Percentiles rank a stretch among this genome's conserved stretches.
phyloP scores from a whole-genome alignment of 371 early-diverging fungal genomes.

The Mucor saturninus region DNA sequence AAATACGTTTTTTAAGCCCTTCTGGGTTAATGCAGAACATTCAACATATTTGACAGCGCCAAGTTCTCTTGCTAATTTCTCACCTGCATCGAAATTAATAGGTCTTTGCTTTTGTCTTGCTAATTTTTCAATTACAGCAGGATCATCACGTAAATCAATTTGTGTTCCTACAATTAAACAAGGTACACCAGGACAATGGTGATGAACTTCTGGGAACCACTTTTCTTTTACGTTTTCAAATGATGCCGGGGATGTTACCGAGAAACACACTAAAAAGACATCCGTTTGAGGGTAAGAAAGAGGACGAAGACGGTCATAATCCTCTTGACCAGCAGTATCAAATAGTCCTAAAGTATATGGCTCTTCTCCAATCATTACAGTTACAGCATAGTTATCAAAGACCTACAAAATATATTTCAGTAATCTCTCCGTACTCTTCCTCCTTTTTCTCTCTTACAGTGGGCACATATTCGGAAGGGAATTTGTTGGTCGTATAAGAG shows the following conservation, averaged over 20 bases:
- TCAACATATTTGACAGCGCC: constrained; percentile 97
- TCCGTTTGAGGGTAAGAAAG: constrained; percentile 94
- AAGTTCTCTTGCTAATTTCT: constrained; percentile 85
- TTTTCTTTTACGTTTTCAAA: constrained; percentile 91
- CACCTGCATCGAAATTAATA: constrained; percentile 82
- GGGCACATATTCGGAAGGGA: constrained; percentile 98
- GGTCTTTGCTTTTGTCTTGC: constrained; percentile 85
- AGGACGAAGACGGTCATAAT: constrained; percentile 97
- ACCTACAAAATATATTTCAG: constrained; percentile 58
- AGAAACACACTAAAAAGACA: constrained; percentile 96
- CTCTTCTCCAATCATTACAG: constrained; percentile 96
- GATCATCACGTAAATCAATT: constrained; percentile 93
- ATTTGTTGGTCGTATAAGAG: constrained; percentile 98
- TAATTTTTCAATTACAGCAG: constrained; percentile 79
- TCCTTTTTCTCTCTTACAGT: constrained; percentile 68
- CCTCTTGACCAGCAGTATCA: constrained; percentile 98
- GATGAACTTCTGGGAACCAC: constrained; percentile 93
- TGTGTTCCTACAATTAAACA: constrained; percentile 97
- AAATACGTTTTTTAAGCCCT: constrained; percentile 97
- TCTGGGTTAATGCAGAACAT: constrained; percentile 96
- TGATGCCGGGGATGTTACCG: constrained; percentile 93
- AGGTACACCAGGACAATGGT: constrained; percentile 97
- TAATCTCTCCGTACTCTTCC: background rate
- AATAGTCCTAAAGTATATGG: constrained; percentile 92
- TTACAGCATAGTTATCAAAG: constrained; percentile 99